Percentiles rank a stretch among this genome's conserved stretches.
Conservation (phyloP, 306 rosid genomes). For the Neltuma alba region DNA sequence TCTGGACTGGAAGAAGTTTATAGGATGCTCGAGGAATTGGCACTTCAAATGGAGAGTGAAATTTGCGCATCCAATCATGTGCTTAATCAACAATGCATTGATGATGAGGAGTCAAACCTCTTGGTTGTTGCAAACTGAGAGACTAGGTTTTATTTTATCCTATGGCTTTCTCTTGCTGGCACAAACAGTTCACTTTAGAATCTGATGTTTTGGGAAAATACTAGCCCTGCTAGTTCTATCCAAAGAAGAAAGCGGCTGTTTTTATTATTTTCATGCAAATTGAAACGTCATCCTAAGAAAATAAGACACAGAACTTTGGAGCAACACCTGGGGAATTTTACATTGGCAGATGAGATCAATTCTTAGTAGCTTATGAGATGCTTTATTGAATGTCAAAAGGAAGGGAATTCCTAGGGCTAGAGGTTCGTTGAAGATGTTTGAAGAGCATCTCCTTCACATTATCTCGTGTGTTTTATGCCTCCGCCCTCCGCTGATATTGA, state of each 20-base stretch:
- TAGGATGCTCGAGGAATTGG: slow-evolving; percentile 58
- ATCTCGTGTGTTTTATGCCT: too few relatives aligned
- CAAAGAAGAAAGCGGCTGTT: too few relatives aligned
- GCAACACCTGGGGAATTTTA: too few relatives aligned
- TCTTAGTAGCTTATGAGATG: neutral
- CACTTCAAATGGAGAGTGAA: slow-evolving; percentile 62
- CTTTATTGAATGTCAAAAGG: neutral
- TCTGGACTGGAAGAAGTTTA: slow-evolving; percentile 49
- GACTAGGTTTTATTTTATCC: slow-evolving; percentile 16
- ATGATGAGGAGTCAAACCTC: slow-evolving; percentile 24
- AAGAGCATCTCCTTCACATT: too few relatives aligned
- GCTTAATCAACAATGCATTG: slow-evolving; percentile 35
- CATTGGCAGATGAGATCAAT: neutral
- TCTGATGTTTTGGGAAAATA: neutral
- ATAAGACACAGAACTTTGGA: too few relatives aligned
- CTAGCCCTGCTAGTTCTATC: too few relatives aligned
- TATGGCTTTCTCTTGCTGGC: neutral
- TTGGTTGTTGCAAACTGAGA: slow-evolving; percentile 38
- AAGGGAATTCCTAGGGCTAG: too few relatives aligned
- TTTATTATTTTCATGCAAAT: too few relatives aligned
- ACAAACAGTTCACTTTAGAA: neutral
- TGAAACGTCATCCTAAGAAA: too few relatives aligned
- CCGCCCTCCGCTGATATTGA: too few relatives aligned
- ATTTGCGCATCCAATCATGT: slow-evolving; percentile 24
- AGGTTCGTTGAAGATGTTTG: too few relatives aligned